phyloP scores from a whole-genome alignment of 78 protist genomes.

The Dictyostelium purpureum region DNA sequence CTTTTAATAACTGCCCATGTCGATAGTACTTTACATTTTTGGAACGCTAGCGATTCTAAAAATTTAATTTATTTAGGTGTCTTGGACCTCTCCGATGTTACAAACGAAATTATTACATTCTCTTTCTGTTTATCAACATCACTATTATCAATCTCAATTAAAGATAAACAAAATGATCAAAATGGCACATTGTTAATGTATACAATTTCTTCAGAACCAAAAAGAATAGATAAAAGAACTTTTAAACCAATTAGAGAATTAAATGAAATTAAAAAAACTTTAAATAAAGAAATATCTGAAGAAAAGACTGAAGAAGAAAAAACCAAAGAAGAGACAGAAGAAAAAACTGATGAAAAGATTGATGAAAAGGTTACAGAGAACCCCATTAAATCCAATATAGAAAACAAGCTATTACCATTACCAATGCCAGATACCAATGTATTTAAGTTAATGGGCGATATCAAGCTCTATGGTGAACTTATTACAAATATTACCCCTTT shows the following conservation, averaged over 20 bases:
- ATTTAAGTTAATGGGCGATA: constrained; percentile 23
- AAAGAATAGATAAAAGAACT: constrained; percentile 14
- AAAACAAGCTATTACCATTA: background rate
- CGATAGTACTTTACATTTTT: background rate
- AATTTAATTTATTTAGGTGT: background rate
- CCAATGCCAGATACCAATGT: background rate
- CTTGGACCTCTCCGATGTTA: background rate
- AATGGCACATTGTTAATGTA: constrained; percentile 11
- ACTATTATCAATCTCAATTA: background rate
- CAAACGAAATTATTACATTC: background rate
- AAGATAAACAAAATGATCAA: background rate
- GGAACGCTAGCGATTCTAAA: constrained; percentile 39
- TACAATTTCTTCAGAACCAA: background rate
- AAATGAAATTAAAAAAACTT: too few relatives aligned
- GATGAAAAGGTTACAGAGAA: background rate
- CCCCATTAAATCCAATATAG: background rate
- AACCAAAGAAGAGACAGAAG: too few relatives aligned
- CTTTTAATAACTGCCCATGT: background rate
- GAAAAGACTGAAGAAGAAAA: too few relatives aligned
- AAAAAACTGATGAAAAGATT: background rate
- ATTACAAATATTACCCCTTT: background rate
- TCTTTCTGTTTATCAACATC: constrained; percentile 12
- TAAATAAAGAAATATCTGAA: too few relatives aligned
- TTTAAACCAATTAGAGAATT: too few relatives aligned
- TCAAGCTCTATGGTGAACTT: background rate